A percentile compares a stretch with the other conserved stretches of the same genome.
Evolutionary conservation across 2,329 filamentous ascomycete species (phyloP).

Genomic region (Teratosphaeria zuluensis): DNA sequence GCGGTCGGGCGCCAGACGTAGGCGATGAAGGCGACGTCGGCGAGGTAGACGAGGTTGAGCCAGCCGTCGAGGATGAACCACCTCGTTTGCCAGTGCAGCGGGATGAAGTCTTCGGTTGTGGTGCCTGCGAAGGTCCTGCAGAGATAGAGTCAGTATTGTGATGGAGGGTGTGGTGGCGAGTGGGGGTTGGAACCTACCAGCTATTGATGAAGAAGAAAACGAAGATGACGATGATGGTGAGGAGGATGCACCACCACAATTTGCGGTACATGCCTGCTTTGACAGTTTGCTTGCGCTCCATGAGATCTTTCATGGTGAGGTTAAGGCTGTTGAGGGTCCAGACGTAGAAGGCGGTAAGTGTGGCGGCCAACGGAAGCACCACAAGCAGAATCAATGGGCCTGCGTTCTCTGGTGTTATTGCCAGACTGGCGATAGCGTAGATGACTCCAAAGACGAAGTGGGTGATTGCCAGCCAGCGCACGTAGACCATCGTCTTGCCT

Average conservation of each 20-base stretch:
- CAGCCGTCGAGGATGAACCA: conserved; percentile 98
- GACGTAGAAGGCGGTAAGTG: conserved; percentile 92
- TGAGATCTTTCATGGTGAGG: conserved; percentile 89
- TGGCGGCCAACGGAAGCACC: conserved; percentile 82
- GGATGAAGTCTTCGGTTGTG: conserved; percentile 79
- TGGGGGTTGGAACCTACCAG: conserved; percentile 45
- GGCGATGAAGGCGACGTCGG: conserved; percentile 83
- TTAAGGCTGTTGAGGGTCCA: conserved; percentile 97
- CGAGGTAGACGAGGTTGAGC: conserved; percentile 92
- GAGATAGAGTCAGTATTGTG: not conserved
- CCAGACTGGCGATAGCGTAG: conserved; percentile 80
- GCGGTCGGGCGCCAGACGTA: conserved; percentile 95
- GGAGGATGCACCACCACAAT: conserved; percentile 94
- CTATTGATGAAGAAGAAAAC: conserved; percentile 98
- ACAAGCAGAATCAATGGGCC: conserved; percentile 87
- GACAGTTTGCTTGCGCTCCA: conserved; percentile 82
- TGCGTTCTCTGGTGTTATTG: conserved; percentile 80
- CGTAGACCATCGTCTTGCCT: conserved; percentile 87
- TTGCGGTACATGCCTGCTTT: conserved; percentile 97
- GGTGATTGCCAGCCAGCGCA: conserved; percentile 78
- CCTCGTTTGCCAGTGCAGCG: conserved; percentile 90
- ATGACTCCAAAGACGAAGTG: conserved; percentile 94
- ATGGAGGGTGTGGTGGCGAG: not conserved
- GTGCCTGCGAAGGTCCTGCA: conserved; percentile 66
- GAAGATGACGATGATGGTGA: conserved; percentile 90